These are phyloP conservation scores for Microdochium bolleyi DNA, from an alignment of 2,329 filamentous ascomycete genomes.

Conservation along the genomic window DNA sequence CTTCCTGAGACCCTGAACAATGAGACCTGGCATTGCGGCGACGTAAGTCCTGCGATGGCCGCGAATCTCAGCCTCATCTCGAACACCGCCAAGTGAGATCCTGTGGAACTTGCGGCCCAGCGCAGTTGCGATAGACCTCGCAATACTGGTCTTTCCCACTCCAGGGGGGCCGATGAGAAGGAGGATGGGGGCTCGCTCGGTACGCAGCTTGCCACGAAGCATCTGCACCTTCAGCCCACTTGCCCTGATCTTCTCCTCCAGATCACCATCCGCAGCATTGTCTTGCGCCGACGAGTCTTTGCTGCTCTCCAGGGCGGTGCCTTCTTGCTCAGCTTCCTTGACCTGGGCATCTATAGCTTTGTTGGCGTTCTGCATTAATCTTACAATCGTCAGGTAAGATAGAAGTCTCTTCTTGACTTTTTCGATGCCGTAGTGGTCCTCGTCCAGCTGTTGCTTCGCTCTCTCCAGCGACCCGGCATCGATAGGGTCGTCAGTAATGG, in stretches of 20 bases:
- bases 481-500: slow-evolving; percentile 76
- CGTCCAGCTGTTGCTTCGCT: slow-evolving; percentile 84
- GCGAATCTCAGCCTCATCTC: slow-evolving; percentile 94
- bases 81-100: slow-evolving; percentile 89
- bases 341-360: slow-evolving; percentile 76
- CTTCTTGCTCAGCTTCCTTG: slow-evolving; percentile 53
- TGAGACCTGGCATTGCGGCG: slow-evolving; percentile 94
- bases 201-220: slow-evolving; percentile 73
- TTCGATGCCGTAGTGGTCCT: slow-evolving; percentile 93
- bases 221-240: slow-evolving; percentile 61
- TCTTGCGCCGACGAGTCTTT: slow-evolving; percentile 18
- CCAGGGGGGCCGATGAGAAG: slow-evolving; percentile 89
- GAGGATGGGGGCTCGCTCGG: slow-evolving; percentile 93
- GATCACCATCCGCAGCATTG: slow-evolving; percentile 24
- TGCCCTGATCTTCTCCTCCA: slow-evolving; percentile 29
- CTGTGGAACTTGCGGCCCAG: slow-evolving; percentile 93
- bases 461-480: slow-evolving; percentile 69
- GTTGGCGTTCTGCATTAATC: slow-evolving; percentile 88
- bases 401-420: slow-evolving; percentile 95
- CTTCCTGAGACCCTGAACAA: slow-evolving; percentile 91
- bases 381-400: slow-evolving; percentile 93
- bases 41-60: slow-evolving; percentile 95
- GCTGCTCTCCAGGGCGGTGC: slow-evolving; percentile 33
- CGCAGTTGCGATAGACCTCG: slow-evolving; percentile 85
- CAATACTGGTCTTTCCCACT: slow-evolving; percentile 91